Evolutionary conservation across 257 asterid genomes (phyloP), one percentile per base, ranked within the genome.

Genomic region (Solanum bulbocastanum): DNA sequence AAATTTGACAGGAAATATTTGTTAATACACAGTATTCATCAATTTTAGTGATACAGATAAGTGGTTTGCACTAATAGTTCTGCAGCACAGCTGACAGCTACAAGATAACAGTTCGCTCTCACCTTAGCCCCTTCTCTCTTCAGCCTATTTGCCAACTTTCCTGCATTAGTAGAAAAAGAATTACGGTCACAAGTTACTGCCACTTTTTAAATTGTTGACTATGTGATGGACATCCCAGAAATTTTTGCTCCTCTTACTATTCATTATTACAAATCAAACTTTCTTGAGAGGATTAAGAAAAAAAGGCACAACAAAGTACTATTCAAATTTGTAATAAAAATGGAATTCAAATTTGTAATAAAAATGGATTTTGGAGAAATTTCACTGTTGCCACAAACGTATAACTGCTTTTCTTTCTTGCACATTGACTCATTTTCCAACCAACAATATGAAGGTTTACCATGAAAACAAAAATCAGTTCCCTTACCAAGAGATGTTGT

Each of bases 91-190:
- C 84, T 86, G n/a, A 49, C 39, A 76, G 25, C 75, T 23, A 88
- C 12, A 85, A 60, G 33, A 42, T 27, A 75, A 40, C 40, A 73
- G 60, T 76, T 87, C 79, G 84, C 62, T 30, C 92, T 91, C 91
- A 96, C 99, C 96, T 97, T 96, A 35, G 95, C 94, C 88, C 99
- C 99, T 90, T 92, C 97, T n/a, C 93, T 95, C 92, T 94, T 96
- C 93, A 97, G 87, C 91, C 98, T 93, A 90, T 93, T 75, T 60
- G 98, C 98, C 90, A 97, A 93, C 90, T 97, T 97, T 85, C 99
- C 99, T 96, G 98, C 92, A 90, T 27, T 35, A 76, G 22, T 58
- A 73, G 83, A 22, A 35, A 15, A 66, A 23, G 65, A 74, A 37
- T 35, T 56, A 12, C 40, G 1, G 15, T 86, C 87, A 39, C 71